Evolutionary conservation across 2,329 filamentous ascomycete species (phyloP), one percentile per base, ranked within the genome.

Genomic region (Diaporthe citrichinensis): DNA sequence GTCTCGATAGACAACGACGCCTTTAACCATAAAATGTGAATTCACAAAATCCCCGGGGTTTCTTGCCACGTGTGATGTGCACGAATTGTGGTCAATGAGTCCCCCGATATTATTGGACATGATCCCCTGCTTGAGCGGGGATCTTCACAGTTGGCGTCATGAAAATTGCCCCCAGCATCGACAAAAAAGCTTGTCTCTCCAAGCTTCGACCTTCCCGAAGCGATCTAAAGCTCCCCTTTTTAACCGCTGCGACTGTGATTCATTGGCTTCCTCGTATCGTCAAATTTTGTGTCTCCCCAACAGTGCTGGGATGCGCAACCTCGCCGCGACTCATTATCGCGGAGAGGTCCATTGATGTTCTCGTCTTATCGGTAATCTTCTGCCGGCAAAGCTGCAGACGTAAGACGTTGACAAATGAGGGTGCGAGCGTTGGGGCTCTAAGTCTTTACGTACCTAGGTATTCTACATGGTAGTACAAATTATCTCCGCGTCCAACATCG

Each of bases 201-300:
- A 69, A 55, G 65, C 65, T 55, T 69, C 20, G 8, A 41, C 65
- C 49, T 69, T 55, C 65, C 65, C n/a, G 17, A 69, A 55, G 46
- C 31, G 34, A 55, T 69, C 49, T 6, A 25, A 23, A n/a, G 23
- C 44, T 51, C 5, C 62, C 25, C 10, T 15, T 55, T 41, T 69
- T 4, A 36, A 2, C 34, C 17, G n/a, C 20, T 28, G 23, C 15
- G 28, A 41, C 49, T 41, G 14, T 55, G 46, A 39, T 41, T 53
- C 12, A 67, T 67, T 36, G 46, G 34, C 34, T 39, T 55, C 49
- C 34, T 25, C 46, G 49, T 69, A 41, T 55, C n/a, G 49, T 28
- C 4, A 28, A 39, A 20, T 20, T 31, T 4, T 23, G 49, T 49
- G 61, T 67, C 4, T 31, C 28, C 46, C 62, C n/a, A 36, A 49